A percentile compares a stretch with the other conserved stretches of the same genome.
These are phyloP conservation scores for Quercus aquifolioides DNA, from an alignment of 306 rosid genomes.

Conservation along the genomic window DNA sequence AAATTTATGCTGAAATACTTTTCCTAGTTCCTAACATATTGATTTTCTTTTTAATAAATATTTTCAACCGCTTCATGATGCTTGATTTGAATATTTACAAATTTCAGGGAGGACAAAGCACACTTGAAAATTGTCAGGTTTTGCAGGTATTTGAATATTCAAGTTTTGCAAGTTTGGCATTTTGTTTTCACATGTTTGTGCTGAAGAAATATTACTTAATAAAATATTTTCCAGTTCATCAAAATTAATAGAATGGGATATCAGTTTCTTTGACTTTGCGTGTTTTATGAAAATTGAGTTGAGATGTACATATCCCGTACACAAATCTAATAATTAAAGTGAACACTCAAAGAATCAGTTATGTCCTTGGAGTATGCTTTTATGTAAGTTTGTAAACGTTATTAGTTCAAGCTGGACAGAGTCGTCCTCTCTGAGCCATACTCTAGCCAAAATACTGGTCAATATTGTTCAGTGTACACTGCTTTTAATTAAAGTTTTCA, in stretches of 20 bases:
- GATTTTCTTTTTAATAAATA: constrained; percentile 11
- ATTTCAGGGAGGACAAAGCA: constrained; percentile 89
- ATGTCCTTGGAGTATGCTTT: background rate
- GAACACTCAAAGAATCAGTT: background rate
- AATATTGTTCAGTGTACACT: background rate
- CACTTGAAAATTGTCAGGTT: constrained; percentile 88
- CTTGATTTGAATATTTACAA: constrained; percentile 30
- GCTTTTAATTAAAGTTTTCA: background rate
- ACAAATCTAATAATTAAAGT: background rate
- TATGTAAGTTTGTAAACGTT: background rate
- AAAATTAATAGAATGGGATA: background rate
- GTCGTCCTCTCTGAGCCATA: background rate
- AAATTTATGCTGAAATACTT: background rate
- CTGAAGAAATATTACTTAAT: background rate
- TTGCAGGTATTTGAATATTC: constrained; percentile 53
- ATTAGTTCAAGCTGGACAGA: background rate
- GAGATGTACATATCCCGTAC: background rate
- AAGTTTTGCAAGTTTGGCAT: background rate
- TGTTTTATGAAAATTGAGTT: background rate
- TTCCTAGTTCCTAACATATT: background rate
- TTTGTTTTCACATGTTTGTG: background rate
- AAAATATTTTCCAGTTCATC: background rate
- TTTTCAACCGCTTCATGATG: background rate
- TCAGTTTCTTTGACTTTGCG: background rate
- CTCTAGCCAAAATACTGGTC: background rate